These are phyloP conservation scores for Protomyces arabidopsidicola DNA, from an alignment of 1,139 yeast species.

Conservation along the genomic window DNA sequence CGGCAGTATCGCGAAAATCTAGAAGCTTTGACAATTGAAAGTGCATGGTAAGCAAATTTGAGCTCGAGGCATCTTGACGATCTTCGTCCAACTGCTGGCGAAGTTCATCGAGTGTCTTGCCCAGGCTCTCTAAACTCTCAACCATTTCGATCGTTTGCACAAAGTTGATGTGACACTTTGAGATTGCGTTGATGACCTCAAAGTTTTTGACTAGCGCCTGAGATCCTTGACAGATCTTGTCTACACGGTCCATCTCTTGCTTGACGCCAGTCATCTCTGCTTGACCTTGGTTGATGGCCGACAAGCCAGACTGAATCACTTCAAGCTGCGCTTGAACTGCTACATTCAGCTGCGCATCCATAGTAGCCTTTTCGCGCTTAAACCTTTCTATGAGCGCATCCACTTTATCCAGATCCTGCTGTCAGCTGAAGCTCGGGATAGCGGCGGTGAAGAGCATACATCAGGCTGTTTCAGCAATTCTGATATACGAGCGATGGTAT, in stretches of 20 bases:
- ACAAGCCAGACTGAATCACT: constrained; percentile 44
- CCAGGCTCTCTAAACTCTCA: constrained; percentile 57
- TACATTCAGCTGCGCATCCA: constrained; percentile 65
- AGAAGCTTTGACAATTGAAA: constrained; percentile 63
- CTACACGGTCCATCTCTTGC: constrained; percentile 37
- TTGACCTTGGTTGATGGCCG: constrained; percentile 38
- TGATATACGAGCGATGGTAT: constrained; percentile 31
- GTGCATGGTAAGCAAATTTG: constrained; percentile 62
- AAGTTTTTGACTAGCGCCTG: constrained; percentile 47
- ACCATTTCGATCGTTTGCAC: constrained; percentile 63
- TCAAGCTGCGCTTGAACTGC: constrained; percentile 61
- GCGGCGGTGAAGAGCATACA: constrained; percentile 30
- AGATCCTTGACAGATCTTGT: constrained; percentile 37
- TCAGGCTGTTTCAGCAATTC: constrained; percentile 37
- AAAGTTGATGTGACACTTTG: constrained; percentile 67
- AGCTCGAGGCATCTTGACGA: constrained; percentile 54
- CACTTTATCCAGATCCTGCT: constrained; percentile 53
- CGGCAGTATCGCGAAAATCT: constrained; percentile 73
- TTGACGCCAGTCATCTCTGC: constrained; percentile 37
- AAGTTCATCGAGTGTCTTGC: constrained; percentile 49
- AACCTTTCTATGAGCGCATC: constrained; percentile 56
- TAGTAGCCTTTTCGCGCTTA: constrained; percentile 60
- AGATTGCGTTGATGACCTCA: constrained; percentile 52
- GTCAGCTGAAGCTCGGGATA: constrained; percentile 1
- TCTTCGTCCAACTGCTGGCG: constrained; percentile 49